Evolutionary conservation across 768 basidiomycete species (phyloP), one percentile per base, ranked within the genome.

Genomic region (Auricularia cornea): DNA sequence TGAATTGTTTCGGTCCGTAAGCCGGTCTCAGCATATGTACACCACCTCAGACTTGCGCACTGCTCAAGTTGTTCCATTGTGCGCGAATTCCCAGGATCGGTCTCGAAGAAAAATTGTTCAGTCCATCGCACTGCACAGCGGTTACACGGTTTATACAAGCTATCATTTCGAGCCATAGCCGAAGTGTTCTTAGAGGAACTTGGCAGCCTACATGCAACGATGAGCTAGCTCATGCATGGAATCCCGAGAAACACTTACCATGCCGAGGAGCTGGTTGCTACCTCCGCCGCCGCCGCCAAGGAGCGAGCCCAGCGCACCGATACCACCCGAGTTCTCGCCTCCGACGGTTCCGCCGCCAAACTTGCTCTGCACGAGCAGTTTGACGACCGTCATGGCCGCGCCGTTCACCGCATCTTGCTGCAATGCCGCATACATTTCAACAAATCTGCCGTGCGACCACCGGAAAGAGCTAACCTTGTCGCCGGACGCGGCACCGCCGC

Each of bases 301-400:
- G 1, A 76, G 18, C 26, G 48, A 64, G 12, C 60, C 29, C 54
- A 61, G 54, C 16, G 44, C 44, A 6, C 44, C 44, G 44, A 48
- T 48, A 6, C 44, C 44, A 14, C 54, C 54, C 26, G 54, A 31
- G 28, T 57, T 29, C 54, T 57, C 28, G 23, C 59, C 28, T 18
- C 59, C 35, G 32, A 48, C 71, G 31, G 73, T 76, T 66, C 79
- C 60, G 35, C 68, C 64, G 59, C 61, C 79, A 68, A 85, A 78
- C 54, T 60, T 61, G 70, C 70, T 71, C 65, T 78, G 74, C 4
- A 91, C 84, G 52, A 93, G 70, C 44, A 94, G 77, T 76, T 94
- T 93, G 83, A 92, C 86, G 63, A 90, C 84, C 0, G 88, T 93
- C 84, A 88, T 86, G 3, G 88, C 91, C 54, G 93, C 93, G 14